Conservation (phyloP, 2,329 filamentous ascomycete genomes). For the Aspergillus aculeatus region DNA sequence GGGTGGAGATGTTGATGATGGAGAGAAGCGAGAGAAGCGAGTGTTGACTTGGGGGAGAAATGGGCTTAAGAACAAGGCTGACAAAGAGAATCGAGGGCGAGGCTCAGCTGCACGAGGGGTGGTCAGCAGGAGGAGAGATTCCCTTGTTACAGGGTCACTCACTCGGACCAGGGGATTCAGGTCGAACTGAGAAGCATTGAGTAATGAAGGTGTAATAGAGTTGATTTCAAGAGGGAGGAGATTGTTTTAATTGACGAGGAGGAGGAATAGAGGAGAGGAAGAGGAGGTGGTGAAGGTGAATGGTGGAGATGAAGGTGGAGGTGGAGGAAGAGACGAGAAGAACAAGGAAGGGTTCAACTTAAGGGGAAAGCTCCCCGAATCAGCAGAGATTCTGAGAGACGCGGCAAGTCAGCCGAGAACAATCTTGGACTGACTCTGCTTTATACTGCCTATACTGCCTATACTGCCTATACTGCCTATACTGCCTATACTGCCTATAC, state of each 20-base stretch:
- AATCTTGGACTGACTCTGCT: too few relatives aligned
- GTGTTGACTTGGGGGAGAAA: too few relatives aligned
- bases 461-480: too few relatives aligned
- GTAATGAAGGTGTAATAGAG: background rate
- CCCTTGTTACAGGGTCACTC: background rate
- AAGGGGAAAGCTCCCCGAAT: background rate
- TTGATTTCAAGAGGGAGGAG: background rate
- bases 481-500: too few relatives aligned
- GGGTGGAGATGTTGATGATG: too few relatives aligned
- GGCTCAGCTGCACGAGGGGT: background rate
- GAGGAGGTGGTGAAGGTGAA: background rate
- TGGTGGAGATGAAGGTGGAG: background rate
- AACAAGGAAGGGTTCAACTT: background rate
- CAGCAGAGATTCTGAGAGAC: background rate
- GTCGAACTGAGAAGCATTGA: background rate
- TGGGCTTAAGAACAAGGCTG: background rate
- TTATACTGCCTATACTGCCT: too few relatives aligned
- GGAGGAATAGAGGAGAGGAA: background rate
- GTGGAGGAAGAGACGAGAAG: background rate
- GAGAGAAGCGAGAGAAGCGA: too few relatives aligned
- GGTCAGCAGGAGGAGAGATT: background rate
- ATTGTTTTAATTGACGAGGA: background rate
- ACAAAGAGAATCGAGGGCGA: background rate
- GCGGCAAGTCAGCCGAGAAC: conserved; percentile 3
- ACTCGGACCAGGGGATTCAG: background rate